These are phyloP conservation scores for Saprolegnia parasitica DNA, from an alignment of 352 stramenopile genomes.

Conservation along the genomic window DNA sequence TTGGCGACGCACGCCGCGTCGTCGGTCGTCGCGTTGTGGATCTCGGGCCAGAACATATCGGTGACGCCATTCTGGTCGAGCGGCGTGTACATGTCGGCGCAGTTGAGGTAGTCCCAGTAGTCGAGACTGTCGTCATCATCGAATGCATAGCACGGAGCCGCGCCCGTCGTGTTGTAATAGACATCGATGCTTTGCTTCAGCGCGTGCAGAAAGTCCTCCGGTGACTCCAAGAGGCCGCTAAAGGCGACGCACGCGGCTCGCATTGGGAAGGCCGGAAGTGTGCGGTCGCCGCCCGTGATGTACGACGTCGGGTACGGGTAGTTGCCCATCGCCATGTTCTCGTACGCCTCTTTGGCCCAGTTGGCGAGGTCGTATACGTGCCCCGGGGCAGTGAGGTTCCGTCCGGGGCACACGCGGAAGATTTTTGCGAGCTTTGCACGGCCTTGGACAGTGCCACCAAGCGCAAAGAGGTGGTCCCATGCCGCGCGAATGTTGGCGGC, in stretches of 20 bases:
- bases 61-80: slow-evolving; percentile 39
- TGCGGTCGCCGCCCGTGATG: slow-evolving; percentile 8
- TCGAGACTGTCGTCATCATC: slow-evolving; percentile 42
- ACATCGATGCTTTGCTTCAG: slow-evolving; percentile 41
- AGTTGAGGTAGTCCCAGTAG: slow-evolving; percentile 49
- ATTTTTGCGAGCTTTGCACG: slow-evolving; percentile 38
- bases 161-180: slow-evolving; percentile 45
- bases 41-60: slow-evolving; percentile 37
- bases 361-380: slow-evolving; percentile 50
- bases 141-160: slow-evolving; percentile 37
- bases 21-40: slow-evolving; percentile 36
- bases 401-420: slow-evolving; percentile 47
- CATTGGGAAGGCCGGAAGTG: slow-evolving; percentile 85
- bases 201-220: slow-evolving; percentile 34
- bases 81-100: slow-evolving; percentile 46
- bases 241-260: slow-evolving; percentile 82
- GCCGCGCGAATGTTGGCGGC: slow-evolving; percentile 66
- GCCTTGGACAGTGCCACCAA: slow-evolving; percentile 46
- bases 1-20: slow-evolving; percentile 33
- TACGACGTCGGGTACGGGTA: slow-evolving; percentile 95
- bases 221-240: slow-evolving; percentile 35
- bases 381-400: slow-evolving; percentile 24
- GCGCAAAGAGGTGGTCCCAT: slow-evolving; percentile 49
- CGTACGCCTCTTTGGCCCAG: slow-evolving; percentile 75
- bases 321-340: slow-evolving; percentile 94